Conservation (phyloP, 1,284 basidiomycete genomes). For the Apiotrichum siamense region DNA sequence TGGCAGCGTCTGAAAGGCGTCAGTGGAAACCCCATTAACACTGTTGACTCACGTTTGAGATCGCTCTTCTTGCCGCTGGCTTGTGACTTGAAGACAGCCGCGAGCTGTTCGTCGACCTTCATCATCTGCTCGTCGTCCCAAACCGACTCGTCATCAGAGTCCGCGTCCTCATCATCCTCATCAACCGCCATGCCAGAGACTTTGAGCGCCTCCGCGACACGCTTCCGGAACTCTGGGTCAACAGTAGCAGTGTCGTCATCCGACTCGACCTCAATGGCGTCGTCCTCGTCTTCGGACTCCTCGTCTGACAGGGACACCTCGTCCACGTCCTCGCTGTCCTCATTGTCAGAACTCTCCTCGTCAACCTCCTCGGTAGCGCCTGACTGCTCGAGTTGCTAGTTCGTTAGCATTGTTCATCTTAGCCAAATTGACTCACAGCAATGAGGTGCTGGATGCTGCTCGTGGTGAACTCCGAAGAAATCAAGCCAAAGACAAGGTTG, state of each 20-base stretch:
- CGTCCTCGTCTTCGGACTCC: slow-evolving; percentile 47
- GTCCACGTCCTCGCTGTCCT: slow-evolving; percentile 49
- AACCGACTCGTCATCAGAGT: slow-evolving; percentile 54
- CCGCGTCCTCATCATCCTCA: slow-evolving; percentile 19
- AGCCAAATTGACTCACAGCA: slow-evolving; percentile 55
- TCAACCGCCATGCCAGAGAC: slow-evolving; percentile 61
- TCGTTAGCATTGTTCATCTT: background rate
- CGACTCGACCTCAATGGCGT: slow-evolving; percentile 45
- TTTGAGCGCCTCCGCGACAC: slow-evolving; percentile 71
- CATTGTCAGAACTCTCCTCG: slow-evolving; percentile 46
- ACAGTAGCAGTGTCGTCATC: slow-evolving; percentile 49
- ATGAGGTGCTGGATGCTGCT: slow-evolving; percentile 78
- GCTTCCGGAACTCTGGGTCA: slow-evolving; percentile 64
- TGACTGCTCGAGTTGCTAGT: slow-evolving; percentile 70
- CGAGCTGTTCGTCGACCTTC: slow-evolving; percentile 86
- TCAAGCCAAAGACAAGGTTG: slow-evolving; percentile 71
- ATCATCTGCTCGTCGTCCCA: slow-evolving; percentile 99
- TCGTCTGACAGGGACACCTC: slow-evolving; percentile 54
- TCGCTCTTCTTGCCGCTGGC: slow-evolving; percentile 49
- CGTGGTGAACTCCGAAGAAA: slow-evolving; percentile 63
- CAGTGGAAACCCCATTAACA: background rate
- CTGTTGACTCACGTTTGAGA: slow-evolving; percentile 7
- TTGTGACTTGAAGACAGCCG: slow-evolving; percentile 72
- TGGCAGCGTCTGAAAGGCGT: slow-evolving; percentile 33
- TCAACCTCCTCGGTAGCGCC: slow-evolving; percentile 47